Evolutionary conservation across 2,329 filamentous ascomycete species (phyloP).

Genomic region (Colletotrichum agaves): DNA sequence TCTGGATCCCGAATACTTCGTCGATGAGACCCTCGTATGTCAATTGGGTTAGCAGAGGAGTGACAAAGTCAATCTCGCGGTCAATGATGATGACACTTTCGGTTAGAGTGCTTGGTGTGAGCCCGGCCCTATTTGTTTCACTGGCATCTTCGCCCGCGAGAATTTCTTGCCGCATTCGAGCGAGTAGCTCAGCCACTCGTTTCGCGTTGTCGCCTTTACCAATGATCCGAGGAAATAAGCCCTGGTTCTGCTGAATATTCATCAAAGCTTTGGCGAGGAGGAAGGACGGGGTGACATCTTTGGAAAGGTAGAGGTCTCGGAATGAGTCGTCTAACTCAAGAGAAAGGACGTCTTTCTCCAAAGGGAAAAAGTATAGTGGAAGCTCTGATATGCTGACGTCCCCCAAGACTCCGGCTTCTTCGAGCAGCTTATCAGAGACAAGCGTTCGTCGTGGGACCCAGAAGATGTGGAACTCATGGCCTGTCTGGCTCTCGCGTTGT

Average conservation of each 20-base stretch:
- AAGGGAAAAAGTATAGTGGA: constrained; percentile 87
- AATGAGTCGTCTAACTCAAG: constrained; percentile 91
- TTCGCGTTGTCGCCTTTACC: constrained; percentile 97
- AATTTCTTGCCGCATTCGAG: constrained; percentile 91
- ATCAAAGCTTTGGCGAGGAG: constrained; percentile 91
- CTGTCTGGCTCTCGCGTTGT: constrained; percentile 85
- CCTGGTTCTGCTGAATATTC: constrained; percentile 90
- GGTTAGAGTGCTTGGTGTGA: constrained; percentile 86
- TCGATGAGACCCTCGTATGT: constrained; percentile 98
- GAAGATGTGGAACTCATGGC: constrained; percentile 96
- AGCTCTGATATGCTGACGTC: constrained; percentile 91
- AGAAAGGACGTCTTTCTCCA: constrained; percentile 92
- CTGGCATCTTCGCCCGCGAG: constrained; percentile 80
- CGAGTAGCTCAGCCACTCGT: constrained; percentile 84
- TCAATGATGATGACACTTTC: constrained; percentile 96
- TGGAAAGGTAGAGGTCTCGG: constrained; percentile 85
- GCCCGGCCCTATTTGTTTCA: constrained; percentile 67
- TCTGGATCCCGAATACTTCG: constrained; percentile 89
- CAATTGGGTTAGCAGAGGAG: constrained; percentile 89
- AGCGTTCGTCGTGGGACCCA: constrained; percentile 94
- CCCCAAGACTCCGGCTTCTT: constrained; percentile 91
- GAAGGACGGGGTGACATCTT: constrained; percentile 91
- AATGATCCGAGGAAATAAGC: constrained; percentile 92
- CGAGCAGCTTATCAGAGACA: constrained; percentile 89
- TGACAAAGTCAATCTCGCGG: constrained; percentile 93